Conservation (phyloP, 495 filamentous ascomycete species). For the Penicillium egyptiacum region DNA sequence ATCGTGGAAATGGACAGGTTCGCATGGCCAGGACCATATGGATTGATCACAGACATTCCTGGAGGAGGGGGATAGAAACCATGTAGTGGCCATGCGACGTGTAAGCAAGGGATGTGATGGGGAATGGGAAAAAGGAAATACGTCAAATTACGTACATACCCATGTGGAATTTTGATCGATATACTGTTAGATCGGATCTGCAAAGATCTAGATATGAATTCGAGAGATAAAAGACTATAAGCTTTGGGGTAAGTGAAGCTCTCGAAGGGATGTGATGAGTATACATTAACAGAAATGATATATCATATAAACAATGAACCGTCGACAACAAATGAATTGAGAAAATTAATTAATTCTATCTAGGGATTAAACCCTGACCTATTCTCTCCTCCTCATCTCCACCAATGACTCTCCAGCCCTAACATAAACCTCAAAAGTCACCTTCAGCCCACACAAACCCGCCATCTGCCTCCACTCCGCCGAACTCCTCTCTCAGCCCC, state of each 20-base stretch:
- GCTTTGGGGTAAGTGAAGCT: neutral
- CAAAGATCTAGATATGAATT: neutral
- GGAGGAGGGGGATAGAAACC: conserved; percentile 6
- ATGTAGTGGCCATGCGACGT: conserved; percentile 21
- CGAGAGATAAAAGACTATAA: neutral
- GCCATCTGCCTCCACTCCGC: conserved; percentile 39
- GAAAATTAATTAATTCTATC: neutral
- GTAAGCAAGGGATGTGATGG: conserved; percentile 21
- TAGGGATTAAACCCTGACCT: neutral
- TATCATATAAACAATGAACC: neutral
- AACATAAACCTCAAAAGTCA: conserved; percentile 40
- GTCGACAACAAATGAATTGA: neutral
- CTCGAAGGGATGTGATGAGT: neutral
- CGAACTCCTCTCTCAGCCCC: conserved; percentile 35
- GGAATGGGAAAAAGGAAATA: neutral
- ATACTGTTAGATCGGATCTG: neutral
- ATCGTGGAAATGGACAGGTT: neutral
- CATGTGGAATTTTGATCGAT: neutral
- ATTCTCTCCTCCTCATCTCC: conserved; percentile 33
- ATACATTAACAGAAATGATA: neutral
- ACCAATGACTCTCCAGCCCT: conserved; percentile 36
- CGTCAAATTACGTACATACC: neutral
- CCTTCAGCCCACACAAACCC: conserved; percentile 28
- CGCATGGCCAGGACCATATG: conserved; percentile 13
- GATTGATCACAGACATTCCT: conserved; percentile 18